Conservation (phyloP, 805 yeast genomes). For the Monosporozyma unispora region DNA sequence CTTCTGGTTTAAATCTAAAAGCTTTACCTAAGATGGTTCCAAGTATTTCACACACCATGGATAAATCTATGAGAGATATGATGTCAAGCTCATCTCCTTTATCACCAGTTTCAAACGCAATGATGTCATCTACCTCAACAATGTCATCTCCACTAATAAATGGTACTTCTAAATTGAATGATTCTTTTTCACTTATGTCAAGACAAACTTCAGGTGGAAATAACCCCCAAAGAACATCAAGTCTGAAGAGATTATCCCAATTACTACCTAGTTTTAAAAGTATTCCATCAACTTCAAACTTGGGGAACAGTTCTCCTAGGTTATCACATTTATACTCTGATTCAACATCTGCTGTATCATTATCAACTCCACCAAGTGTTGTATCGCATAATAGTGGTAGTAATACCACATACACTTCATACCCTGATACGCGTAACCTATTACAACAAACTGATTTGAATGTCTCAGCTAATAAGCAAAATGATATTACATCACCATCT, state of each 20-base stretch:
- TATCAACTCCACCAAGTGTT: conserved; percentile 4
- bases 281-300: conserved; percentile 7
- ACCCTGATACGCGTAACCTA: conserved; percentile 24
- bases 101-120: background rate
- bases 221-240: conserved; percentile 14
- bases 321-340: background rate
- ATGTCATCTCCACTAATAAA: background rate
- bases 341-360: conserved; percentile 4
- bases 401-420: conserved; percentile 9
- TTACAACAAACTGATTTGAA: background rate
- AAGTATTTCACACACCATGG: conserved; percentile 12
- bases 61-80: conserved; percentile 18
- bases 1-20: conserved; percentile 16
- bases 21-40: conserved; percentile 16
- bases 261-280: conserved; percentile 10
- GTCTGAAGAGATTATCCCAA: conserved; percentile 15
- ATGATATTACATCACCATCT: background rate
- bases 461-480: background rate
- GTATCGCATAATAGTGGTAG: background rate
- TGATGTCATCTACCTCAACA: background rate
- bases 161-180: background rate
- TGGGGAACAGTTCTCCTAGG: background rate
- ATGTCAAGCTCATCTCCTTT: conserved; percentile 8
- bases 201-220: conserved; percentile 3
- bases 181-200: conserved; percentile 1